Base-by-base conservation (phyloP, 2,329 filamentous ascomycete species). In the Hypoxylon sp. region DNA sequence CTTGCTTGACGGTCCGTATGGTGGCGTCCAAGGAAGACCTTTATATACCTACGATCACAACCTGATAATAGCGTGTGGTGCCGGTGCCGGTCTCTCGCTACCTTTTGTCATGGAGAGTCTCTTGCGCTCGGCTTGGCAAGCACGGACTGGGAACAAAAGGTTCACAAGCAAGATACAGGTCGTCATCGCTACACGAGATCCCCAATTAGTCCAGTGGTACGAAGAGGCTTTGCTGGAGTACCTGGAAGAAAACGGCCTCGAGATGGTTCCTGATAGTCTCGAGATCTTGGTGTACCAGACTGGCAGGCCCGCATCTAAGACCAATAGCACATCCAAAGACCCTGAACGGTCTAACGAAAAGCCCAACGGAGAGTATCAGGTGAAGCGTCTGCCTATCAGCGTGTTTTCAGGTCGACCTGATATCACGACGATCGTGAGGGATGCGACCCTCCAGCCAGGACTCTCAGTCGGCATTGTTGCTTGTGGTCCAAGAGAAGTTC, bases 1-100 rank as follows among this genome's bases (percentile, higher is more conserved):
- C 0, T 72, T 87, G 0, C 65, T 89, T 0, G 87, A 89, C 40
- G 87, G 87, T 0, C 87, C 87, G 0, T 89, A 89, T 60, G 85
- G 87, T 0, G 86, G 86, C 0, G 72, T 86, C 16, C 74, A 79
- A 1, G 70, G 70, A 2, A 68, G 72, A 4, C 78, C 79, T 46
- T 71, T 81, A 12, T 68, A 73, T 0, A 73, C 74, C 0, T 82
- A 80, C 52, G 80, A 85, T 49, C 75, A 74, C 6, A 73, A 77
- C 0, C 71, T 89, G 0, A 73, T 88, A 14, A 74, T 88, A 3
- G 82, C 83, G 0, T 86, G 87, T 8, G 87, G 87, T 0, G 84
- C 86, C 0, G 87, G 87, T 1, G 83, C 82, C 2, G 84, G 84
- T 0, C 85, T 84, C 73, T 80, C 81, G 1, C 71, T 89, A 0